A percentile compares a stretch with the other conserved stretches of the same genome.
These are phyloP conservation scores for Phytophthora multivora DNA, from an alignment of 352 stramenopile species.

Conservation along the genomic window DNA sequence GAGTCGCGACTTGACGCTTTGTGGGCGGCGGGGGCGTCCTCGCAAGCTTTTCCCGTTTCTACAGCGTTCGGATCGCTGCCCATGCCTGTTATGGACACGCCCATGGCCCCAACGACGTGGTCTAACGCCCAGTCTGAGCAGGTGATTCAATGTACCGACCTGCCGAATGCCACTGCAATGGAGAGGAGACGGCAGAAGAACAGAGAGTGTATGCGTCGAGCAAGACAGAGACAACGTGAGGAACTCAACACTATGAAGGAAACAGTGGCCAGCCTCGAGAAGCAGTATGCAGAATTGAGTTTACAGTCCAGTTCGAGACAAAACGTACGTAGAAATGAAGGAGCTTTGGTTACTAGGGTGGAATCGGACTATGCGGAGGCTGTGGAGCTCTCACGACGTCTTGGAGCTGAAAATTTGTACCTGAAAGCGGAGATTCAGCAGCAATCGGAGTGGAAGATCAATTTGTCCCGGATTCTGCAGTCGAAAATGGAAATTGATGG, in stretches of 20 bases:
- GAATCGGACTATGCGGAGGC: constrained; percentile 26
- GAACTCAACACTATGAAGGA: constrained; percentile 38
- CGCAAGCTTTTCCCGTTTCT: too few species aligned
- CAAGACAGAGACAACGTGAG: constrained; percentile 41
- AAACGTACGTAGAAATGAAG: background rate
- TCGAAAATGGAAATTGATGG: constrained; percentile 20
- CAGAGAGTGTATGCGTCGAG: constrained; percentile 46
- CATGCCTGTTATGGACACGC: constrained; percentile 19
- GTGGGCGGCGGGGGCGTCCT: too few species aligned
- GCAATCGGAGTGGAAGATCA: constrained; percentile 36
- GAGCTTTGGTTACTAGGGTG: background rate
- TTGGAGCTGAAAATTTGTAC: constrained; percentile 50
- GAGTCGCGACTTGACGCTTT: background rate
- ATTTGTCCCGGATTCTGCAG: constrained; percentile 37
- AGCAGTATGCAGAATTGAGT: constrained; percentile 39
- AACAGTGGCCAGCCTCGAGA: constrained; percentile 41
- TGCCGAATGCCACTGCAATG: constrained; percentile 31
- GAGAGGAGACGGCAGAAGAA: constrained; percentile 47
- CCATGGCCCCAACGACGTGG: constrained; percentile 10
- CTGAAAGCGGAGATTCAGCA: constrained; percentile 46
- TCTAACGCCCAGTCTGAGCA: background rate
- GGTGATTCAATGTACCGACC: constrained; percentile 18
- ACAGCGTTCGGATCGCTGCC: background rate
- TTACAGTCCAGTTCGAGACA: background rate
- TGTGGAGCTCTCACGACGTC: constrained; percentile 24